Base-by-base conservation (phyloP, 2,329 filamentous ascomycete genomes). In the Nemania diffusa region DNA sequence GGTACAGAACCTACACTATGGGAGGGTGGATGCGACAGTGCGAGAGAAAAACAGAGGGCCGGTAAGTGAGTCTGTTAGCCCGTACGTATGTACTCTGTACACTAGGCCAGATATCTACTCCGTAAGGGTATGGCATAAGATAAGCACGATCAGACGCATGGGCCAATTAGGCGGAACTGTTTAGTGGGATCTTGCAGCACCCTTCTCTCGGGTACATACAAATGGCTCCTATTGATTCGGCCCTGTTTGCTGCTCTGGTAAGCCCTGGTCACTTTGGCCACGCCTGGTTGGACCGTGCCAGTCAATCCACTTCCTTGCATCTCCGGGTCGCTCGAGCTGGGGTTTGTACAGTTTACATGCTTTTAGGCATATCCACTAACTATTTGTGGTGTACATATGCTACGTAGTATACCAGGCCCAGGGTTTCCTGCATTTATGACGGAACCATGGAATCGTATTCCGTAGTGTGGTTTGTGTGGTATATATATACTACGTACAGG, bases 21-120 rank as follows among this genome's bases (percentile, higher is more conserved):
- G 55, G 62, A 53, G 58, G 55, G 62, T 62, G 40, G 59, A 68
- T 70, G 62, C 48, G n/a, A 62, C 68, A 63, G 68, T 70, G 62
- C 62, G 62, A 63, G 50, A 15, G 17, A 17, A 56, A 65, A 46
- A 68, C 63, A 60, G 56, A 64, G 59, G 51, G 32, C 51, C 62
- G 57, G 64, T 56, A 56, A 37, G 52, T n/a, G 60, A 57, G 64
- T 52, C 56, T 67, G 56, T 65, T 57, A 52, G 42, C 26, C 46
- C 29, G 17, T 9, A 32, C 15, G 37, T 29, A 26, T 22, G 32
- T 40, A 26, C 22, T 6, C 9, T 48, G 37, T 44, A 15, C 6
- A 20, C 6, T 13, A 1, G 11, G 6, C 9, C 15, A 48, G 26
- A 26, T 55, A 55, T 11, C 37, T 20, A 58, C 40, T 57, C 20